Base-by-base conservation (phyloP, 208 protist genomes). In the Sergeia podlipaevii region DNA sequence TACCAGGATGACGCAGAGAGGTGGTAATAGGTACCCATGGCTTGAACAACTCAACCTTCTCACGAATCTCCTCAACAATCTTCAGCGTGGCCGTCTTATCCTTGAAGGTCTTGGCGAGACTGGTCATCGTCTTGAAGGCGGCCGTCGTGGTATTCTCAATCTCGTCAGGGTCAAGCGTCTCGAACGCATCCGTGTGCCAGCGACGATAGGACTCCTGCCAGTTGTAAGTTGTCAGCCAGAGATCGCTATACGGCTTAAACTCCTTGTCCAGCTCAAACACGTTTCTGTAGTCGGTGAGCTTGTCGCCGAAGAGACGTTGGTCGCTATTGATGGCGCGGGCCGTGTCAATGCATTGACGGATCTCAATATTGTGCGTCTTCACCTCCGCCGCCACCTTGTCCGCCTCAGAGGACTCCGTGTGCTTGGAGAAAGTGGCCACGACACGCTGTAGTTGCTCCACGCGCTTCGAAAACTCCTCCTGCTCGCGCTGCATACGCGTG, bases 191-290 rank as follows among this genome's bases (percentile, higher is more conserved):
- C n/a, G 76, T 78, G 77, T 97, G 80, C 95, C 96, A 98, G 53
- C 81, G 70, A 28, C 93, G 69, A 48, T 97, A 85, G 51, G 80
- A 97, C 53, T 97, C 83, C 58, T 91, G 78, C 96, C 97, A 99
- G 8, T 89, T 81, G 70, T 92, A 90, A 10, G 95, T 89, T 1
- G 96, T 98, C 43, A 96, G 68, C 97, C 97, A 99, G 28, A 99
- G 74, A 39, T 97, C 85, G 52, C 91, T 92, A 60, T 96, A 98
- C 20, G 95, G 95, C 79, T 98, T 97, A 67, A 99, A 98, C 59
- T 97, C 90, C 71, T 98, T 98, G 52, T 90, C 80, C 7, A 97
- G 74, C 58, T 94, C 82, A 52, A 90, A 83, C 7, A 99, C 85
- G 61, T 95, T 88, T 32, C 83, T 77, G 87, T 99, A 98, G 65